Base-by-base conservation (phyloP, 768 basidiomycete species). In the Serendipita sp. region DNA sequence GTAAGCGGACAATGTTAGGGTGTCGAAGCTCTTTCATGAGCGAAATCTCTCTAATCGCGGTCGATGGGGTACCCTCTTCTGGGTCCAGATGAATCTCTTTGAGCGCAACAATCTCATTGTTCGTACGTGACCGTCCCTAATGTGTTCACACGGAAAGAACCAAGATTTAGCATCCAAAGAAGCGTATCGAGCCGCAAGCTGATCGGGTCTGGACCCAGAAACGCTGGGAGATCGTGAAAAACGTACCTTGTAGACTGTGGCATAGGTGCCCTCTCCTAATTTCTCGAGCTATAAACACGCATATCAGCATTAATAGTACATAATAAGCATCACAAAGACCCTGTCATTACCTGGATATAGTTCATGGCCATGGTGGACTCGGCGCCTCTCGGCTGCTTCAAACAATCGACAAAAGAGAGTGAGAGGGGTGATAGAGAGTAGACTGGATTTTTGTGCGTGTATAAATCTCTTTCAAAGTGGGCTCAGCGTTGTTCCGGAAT, bases 1-100 rank as follows among this genome's bases (percentile, higher is more conserved):
- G 88, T 18, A 99, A 83, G 71, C 96, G 85, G 72, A 99, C 91
- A 72, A 99, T 95, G 77, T 99, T 99, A 78, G 91, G 85, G 71
- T 99, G 96, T 75, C 96, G 96, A 71, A 99, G 85, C 73, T 99
- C 96, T 74, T 99, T 98, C 94, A 98, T 97, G 69, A 98, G 82
- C 46, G 91, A 94, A 71, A 99, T 98, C 79, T 99, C 96, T 54
- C 96, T 87, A 73, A 99, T 99, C 64, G 96, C 96, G 13, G 96
- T 99, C 52, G 90, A 93, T 36, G 96, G 96, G 0, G 96, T 99
- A 38, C 96, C 96, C 77, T 99, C 96, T 75, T 99, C 96, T 3
- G 96, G 90, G 78, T 99, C 96, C 66, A 99, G 88, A 72, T 98
- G 94, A 68, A 99, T 99, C 78, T 99, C 96, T 75, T 99, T 99